Base-by-base conservation (phyloP, 2,329 filamentous ascomycete species). In the Neobulgaria alba region DNA sequence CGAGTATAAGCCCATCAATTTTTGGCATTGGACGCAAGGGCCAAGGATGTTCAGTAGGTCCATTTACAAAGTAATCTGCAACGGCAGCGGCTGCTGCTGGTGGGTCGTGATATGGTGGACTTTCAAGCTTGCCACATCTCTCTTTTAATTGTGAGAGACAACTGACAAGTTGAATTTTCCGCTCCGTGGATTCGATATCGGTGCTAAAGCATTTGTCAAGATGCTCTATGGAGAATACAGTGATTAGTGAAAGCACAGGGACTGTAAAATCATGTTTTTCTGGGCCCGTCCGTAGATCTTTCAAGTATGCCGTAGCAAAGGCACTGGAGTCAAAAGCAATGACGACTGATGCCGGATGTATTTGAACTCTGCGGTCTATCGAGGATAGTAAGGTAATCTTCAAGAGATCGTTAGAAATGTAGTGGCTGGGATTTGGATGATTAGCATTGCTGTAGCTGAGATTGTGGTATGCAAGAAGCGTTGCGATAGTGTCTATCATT, bases 401-500 rank as follows among this genome's bases (percentile, higher is more conserved):
- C 21, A 29, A 26, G 29, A 29, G 44, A 16, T 33, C 40, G n/a
- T 29, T 41, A 39, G 52, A n/a, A 53, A 41, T 30, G 43, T 10
- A 53, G 32, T 14, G 2, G 7, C 29, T 51, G 69, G 33, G 29
- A 56, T 42, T 38, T 34, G 40, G 54, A 50, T 40, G 19, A 48
- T 58, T 45, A 34, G 50, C 38, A 45, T 57, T 36, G 42, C 48
- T 51, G 47, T 58, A 59, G 30, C 55, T 49, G 48, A 65, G 65
- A 10, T 54, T 57, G 26, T 66, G 60, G 1, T 60, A 57, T 35
- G 65, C 58, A 3, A 75, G 59, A 12, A 80, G 48, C 5, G 68
- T 61, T 45, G 68, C 67, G 2, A 82, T 59, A 21, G 79, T 67
- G 20, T 72, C 67, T 30, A 75, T 58, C 5, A 75, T 60, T 20